Percentiles rank a stretch among this genome's conserved stretches.
Evolutionary conservation across 2,329 filamentous ascomycete species (phyloP).

Genomic region (Neofusicoccum laricinum): DNA sequence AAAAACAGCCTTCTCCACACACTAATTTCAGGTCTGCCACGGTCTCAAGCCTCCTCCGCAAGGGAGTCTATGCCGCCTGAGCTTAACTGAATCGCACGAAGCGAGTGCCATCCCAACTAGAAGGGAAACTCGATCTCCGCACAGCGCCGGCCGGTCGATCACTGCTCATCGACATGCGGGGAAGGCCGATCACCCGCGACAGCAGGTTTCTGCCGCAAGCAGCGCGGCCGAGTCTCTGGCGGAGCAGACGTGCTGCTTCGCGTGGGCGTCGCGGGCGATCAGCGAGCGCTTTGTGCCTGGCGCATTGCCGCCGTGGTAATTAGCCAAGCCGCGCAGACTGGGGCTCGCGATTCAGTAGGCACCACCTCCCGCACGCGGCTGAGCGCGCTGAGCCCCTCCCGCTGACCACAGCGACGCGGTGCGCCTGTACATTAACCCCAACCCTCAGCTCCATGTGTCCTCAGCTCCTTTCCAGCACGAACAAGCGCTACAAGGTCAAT

Average conservation of each 20-base stretch:
- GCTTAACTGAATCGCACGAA: constrained; percentile 12
- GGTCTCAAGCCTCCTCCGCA: constrained; percentile 4
- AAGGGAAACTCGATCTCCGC: constrained; percentile 14
- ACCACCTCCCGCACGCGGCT: constrained; percentile 4
- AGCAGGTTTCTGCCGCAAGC: neutral
- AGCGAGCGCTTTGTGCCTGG: neutral
- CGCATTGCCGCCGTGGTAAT: constrained; percentile 11
- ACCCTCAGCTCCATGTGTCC: constrained; percentile 1
- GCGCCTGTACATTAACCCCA: neutral
- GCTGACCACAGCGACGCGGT: neutral
- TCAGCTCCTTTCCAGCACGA: neutral
- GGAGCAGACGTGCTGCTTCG: neutral
- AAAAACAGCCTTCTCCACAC: constrained; percentile 1
- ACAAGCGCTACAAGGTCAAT: constrained; percentile 16
- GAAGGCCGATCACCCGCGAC: constrained; percentile 12
- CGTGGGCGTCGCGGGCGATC: neutral
- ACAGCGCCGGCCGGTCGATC: constrained; percentile 6
- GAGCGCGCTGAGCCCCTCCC: constrained; percentile 15
- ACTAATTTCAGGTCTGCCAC: neutral
- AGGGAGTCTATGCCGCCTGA: neutral
- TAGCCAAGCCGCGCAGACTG: constrained; percentile 15
- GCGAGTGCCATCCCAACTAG: neutral
- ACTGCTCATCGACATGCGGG: constrained; percentile 2
- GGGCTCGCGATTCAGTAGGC: constrained; percentile 15
- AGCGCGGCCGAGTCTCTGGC: neutral